Conservation (phyloP, 2,329 filamentous ascomycete species). For the Dothistroma septosporum region DNA sequence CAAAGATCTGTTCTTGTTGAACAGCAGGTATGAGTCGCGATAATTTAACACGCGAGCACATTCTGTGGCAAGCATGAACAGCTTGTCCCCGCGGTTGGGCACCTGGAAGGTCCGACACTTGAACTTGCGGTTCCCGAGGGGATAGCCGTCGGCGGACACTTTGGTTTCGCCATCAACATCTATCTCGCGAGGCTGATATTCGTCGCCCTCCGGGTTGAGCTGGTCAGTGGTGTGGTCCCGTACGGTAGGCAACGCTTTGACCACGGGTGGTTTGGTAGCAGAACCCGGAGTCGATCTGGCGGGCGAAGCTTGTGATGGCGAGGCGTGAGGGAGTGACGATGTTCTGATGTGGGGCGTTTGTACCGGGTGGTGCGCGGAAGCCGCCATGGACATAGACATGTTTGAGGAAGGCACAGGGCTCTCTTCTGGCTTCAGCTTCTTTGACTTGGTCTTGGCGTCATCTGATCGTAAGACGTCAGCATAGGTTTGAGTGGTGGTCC, state of each 20-base stretch:
- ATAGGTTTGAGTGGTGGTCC: constrained; percentile 3
- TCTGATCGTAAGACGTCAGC: constrained; percentile 35
- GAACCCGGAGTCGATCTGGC: constrained; percentile 71
- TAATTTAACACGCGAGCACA: constrained; percentile 92
- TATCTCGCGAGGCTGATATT: constrained; percentile 89
- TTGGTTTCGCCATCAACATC: constrained; percentile 95
- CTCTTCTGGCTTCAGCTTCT: constrained; percentile 28
- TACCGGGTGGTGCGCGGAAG: constrained; percentile 45
- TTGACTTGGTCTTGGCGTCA: constrained; percentile 40
- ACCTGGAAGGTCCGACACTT: constrained; percentile 91
- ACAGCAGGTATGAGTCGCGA: constrained; percentile 93
- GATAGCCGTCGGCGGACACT: constrained; percentile 76
- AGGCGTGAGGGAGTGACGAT: constrained; percentile 47
- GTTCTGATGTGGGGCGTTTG: constrained; percentile 54
- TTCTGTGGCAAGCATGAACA: constrained; percentile 98
- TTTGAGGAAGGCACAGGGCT: constrained; percentile 23
- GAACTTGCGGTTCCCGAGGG: constrained; percentile 79
- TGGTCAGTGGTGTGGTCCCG: constrained; percentile 97
- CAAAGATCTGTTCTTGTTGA: constrained; percentile 96
- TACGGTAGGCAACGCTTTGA: constrained; percentile 93
- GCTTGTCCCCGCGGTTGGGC: constrained; percentile 81
- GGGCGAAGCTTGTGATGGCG: constrained; percentile 59
- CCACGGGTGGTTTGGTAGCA: constrained; percentile 61
- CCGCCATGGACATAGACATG: constrained; percentile 44
- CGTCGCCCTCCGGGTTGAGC: constrained; percentile 80